Evolutionary conservation across 805 yeast genomes (phyloP).

Genomic region (Pichia thaimueangensis): DNA sequence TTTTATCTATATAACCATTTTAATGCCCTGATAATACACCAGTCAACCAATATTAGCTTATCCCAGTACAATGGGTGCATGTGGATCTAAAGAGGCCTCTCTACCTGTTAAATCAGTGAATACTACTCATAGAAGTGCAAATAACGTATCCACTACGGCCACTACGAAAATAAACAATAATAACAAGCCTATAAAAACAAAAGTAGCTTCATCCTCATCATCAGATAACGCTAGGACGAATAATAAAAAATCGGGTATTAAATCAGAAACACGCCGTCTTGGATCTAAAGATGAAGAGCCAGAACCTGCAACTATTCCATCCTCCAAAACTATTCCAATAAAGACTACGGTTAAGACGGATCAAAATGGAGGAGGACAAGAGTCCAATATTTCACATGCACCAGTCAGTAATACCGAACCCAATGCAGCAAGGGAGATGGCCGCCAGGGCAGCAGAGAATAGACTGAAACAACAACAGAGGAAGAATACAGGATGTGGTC

Average conservation of each 20-base stretch:
- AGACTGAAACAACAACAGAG: slow-evolving; percentile 15
- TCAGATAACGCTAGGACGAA: too few relatives aligned
- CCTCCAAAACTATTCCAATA: not conserved
- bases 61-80: slow-evolving; percentile 19
- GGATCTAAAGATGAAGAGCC: slow-evolving; percentile 1
- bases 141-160: not conserved
- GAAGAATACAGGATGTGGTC: slow-evolving; percentile 20
- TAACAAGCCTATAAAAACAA: too few relatives aligned
- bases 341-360: not conserved
- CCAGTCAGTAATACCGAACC: not conserved
- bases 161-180: too few relatives aligned
- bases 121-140: not conserved
- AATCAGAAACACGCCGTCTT: slow-evolving; percentile 5
- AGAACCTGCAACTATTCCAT: not conserved
- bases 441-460: slow-evolving; percentile 26
- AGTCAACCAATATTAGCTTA: not conserved
- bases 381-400: too few relatives aligned
- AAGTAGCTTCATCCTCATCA: too few relatives aligned
- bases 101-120: not conserved
- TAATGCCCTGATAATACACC: too few relatives aligned
- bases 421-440: slow-evolving; percentile 20
- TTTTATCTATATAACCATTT: too few relatives aligned
- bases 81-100: slow-evolving; percentile 22
- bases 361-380: not conserved
- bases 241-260: slow-evolving; percentile 2